Conservation (phyloP, 2,329 filamentous ascomycete genomes). For the Cercospora janseana region DNA sequence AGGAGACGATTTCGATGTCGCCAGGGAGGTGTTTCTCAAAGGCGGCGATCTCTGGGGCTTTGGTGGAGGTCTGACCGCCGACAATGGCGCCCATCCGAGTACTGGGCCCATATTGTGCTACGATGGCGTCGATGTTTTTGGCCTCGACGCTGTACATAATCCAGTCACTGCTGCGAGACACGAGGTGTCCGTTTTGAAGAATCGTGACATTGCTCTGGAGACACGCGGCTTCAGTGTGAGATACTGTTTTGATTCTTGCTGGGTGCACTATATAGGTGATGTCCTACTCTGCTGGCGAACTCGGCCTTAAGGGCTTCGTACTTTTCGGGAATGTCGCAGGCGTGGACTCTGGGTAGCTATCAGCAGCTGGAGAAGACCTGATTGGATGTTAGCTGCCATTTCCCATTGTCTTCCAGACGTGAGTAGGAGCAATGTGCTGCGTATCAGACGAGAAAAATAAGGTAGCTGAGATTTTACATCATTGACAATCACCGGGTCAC, state of each 20-base stretch:
- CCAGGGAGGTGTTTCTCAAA: slow-evolving; percentile 84
- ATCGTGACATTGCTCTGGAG: slow-evolving; percentile 77
- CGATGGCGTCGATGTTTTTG: slow-evolving; percentile 81
- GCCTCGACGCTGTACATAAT: slow-evolving; percentile 99
- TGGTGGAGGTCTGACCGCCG: slow-evolving; percentile 96
- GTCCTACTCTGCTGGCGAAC: slow-evolving; percentile 81
- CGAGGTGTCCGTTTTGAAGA: slow-evolving; percentile 88
- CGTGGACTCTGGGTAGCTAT: slow-evolving; percentile 72
- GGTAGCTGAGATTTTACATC: slow-evolving; percentile 99
- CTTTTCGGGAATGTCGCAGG: slow-evolving; percentile 89
- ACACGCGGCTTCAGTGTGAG: slow-evolving; percentile 43
- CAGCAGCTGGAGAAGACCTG: slow-evolving; percentile 24
- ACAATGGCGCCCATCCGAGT: slow-evolving; percentile 95
- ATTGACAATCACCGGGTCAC: slow-evolving; percentile 66
- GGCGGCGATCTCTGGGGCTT: slow-evolving; percentile 89
- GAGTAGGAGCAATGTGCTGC: slow-evolving; percentile 18
- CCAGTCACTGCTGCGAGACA: slow-evolving; percentile 94
- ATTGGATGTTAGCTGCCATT: slow-evolving; percentile 21
- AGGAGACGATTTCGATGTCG: slow-evolving; percentile 91
- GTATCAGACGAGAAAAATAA: slow-evolving; percentile 84
- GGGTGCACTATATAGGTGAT: slow-evolving; percentile 28
- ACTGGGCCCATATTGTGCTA: slow-evolving; percentile 85
- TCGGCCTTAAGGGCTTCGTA: slow-evolving; percentile 77
- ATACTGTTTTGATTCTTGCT: slow-evolving; percentile 26
- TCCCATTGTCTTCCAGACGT: slow-evolving; percentile 4